phyloP scores from a whole-genome alignment of 176 grass and related monocot species.

The Leersia perrieri region DNA sequence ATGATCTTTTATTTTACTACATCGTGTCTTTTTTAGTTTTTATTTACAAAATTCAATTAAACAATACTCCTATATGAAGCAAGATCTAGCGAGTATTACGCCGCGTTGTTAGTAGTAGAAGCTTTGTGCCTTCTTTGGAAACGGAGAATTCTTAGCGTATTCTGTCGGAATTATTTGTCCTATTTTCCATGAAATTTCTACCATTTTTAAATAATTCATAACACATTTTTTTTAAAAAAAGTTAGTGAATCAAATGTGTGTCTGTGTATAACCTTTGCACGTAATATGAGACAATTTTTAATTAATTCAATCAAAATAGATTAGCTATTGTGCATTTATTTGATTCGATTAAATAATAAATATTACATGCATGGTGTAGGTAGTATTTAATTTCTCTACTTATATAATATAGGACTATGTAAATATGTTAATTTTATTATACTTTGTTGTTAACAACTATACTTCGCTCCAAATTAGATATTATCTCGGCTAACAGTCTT shows the following conservation, averaged over 20 bases:
- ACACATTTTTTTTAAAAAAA: neutral
- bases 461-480: neutral
- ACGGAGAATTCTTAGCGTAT: neutral
- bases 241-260: neutral
- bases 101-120: neutral
- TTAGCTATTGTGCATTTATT: constrained; percentile 44
- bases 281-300: neutral
- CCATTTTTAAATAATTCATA: neutral
- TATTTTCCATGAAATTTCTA: neutral
- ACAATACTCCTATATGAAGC: neutral
- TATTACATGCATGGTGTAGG: constrained; percentile 16
- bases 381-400: constrained; percentile 26
- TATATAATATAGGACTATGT: neutral
- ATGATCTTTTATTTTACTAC: neutral
- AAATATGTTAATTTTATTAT: constrained; percentile 3
- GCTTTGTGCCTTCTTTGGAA: neutral
- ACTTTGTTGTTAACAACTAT: neutral
- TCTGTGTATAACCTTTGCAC: neutral
- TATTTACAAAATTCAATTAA: neutral
- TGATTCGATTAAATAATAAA: constrained; percentile 48
- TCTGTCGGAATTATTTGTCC: neutral
- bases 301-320: constrained; percentile 12
- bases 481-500: neutral
- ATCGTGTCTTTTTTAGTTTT: neutral
- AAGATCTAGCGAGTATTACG: neutral